Base-by-base conservation (phyloP, 139 green algal genomes). In the Spirogloea muscicola region DNA sequence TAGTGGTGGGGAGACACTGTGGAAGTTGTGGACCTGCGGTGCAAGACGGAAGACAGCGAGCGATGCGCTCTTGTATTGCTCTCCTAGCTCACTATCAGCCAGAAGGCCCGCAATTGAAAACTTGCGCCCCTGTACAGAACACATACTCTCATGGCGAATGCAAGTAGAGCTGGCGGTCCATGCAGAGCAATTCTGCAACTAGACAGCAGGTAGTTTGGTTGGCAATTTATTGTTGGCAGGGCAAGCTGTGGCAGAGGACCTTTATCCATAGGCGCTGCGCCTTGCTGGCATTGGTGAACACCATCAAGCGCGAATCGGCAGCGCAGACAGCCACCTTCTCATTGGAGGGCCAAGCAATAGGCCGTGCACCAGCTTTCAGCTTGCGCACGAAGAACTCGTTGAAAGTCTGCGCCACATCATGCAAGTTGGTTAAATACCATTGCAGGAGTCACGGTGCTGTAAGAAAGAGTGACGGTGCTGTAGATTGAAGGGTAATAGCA, bases 321-420 rank as follows among this genome's bases (percentile, higher is more conserved):
- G 29, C 57, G 31, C 57, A 65, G 13, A 65, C 57, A 34, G 57
- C 57, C 33, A 65, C 36, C 13, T 65, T 65, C 13, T 65, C 57
- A 38, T 65, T 44, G 13, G 13, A 13, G 31, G 57, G 57, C 57
- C 13, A 44, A 18, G 13, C 16, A 18, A 65, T 65, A 42, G 57
- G 57, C 18, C 57, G 57, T 13, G 16, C 57, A 16, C 57, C 16
- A 13, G 57, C 13, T 16, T 65, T 65, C 27, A 65, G 16, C 57
- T 65, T 18, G 33, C 57, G 33, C 16, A 18, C 18, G 57, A 65
- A 65, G 18, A 65, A 65, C 57, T 65, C 57, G 31, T 65, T 65
- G 57, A 65, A 65, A 16, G 57, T 65, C 57, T 65, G 57, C 57
- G n/a, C n/a, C n/a, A n/a, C n/a, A n/a, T n/a, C n/a, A n/a, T n/a